Evolutionary conservation across 164 flowering plant genomes (phyloP).

Genomic region (Magnolia sinica): DNA sequence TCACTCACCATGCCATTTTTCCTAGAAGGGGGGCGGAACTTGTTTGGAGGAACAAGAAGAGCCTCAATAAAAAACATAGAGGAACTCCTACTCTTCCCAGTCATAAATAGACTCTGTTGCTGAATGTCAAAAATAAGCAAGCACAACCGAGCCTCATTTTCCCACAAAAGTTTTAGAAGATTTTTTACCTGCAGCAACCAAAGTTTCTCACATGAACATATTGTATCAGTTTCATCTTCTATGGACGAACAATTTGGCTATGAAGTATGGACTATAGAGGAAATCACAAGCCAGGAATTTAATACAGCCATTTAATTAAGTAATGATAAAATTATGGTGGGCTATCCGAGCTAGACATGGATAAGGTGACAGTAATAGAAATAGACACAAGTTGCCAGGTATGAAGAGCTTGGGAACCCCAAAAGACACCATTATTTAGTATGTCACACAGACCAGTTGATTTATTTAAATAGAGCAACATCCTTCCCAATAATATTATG

Average conservation of each 20-base stretch:
- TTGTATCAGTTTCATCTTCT: background rate
- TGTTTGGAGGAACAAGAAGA: constrained; percentile 86
- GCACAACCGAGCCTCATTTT: constrained; percentile 63
- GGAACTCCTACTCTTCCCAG: constrained; percentile 29
- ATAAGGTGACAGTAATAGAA: too few species aligned
- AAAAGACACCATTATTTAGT: background rate
- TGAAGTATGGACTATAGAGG: background rate
- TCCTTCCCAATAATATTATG: background rate
- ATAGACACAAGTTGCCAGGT: too few species aligned
- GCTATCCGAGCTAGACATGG: background rate
- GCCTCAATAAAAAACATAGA: constrained; percentile 78
- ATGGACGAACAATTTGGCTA: background rate
- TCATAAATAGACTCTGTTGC: constrained; percentile 22
- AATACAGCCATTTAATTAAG: background rate
- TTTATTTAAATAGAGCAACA: background rate
- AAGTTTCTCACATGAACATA: background rate
- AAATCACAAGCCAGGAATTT: background rate
- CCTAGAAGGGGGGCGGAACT: constrained; percentile 79
- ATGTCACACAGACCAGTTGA: background rate
- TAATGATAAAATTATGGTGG: background rate
- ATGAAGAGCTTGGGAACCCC: too few species aligned
- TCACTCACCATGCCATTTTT: constrained; percentile 66
- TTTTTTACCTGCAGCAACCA: constrained; percentile 47
- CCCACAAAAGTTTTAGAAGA: constrained; percentile 59
- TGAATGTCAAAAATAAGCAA: constrained; percentile 68